Evolutionary conservation across 306 rosid species (phyloP).

Genomic region (Citrullus colocynthis): DNA sequence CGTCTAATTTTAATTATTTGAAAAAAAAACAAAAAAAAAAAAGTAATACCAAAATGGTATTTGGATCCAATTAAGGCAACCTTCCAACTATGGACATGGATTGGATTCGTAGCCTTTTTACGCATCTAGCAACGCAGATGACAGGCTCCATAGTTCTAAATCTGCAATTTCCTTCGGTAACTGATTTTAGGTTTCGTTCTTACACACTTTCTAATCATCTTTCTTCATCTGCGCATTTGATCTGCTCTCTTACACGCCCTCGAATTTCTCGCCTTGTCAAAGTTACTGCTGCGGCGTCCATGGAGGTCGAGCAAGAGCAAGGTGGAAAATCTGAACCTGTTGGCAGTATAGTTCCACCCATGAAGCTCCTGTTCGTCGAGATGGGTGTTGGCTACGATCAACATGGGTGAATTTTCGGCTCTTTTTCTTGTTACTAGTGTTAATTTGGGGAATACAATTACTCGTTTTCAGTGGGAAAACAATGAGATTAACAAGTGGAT

Average conservation of each 20-base stretch:
- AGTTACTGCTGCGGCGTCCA: slow-evolving; percentile 29
- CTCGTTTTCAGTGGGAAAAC: not conserved
- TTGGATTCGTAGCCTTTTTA: not conserved
- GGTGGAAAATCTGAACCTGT: slow-evolving; percentile 9
- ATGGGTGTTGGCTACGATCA: slow-evolving; percentile 99
- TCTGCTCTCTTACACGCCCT: slow-evolving; percentile 16
- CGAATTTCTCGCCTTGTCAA: slow-evolving; percentile 18
- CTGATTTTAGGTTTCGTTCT: slow-evolving; percentile 3
- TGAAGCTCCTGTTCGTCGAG: slow-evolving; percentile 88
- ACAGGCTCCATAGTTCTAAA: slow-evolving; percentile 16
- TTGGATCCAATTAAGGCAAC: not conserved
- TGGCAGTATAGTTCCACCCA: slow-evolving; percentile 21
- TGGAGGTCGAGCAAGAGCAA: slow-evolving; percentile 48
- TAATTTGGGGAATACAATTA: not conserved
- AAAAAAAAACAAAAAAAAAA: too few species aligned
- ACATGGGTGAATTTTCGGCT: slow-evolving; percentile 48
- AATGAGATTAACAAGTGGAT: not conserved
- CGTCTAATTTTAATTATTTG: too few species aligned
- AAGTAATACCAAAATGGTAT: too few species aligned
- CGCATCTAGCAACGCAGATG: slow-evolving; percentile 25
- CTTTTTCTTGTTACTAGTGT: not conserved
- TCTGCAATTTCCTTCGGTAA: slow-evolving; percentile 14
- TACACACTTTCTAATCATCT: slow-evolving; percentile 1
- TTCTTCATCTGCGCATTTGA: slow-evolving; percentile 8
- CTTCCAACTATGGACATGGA: not conserved